Conservation (phyloP, 176 grass and related monocot genomes). For the Dendrocalamus sinicus region DNA sequence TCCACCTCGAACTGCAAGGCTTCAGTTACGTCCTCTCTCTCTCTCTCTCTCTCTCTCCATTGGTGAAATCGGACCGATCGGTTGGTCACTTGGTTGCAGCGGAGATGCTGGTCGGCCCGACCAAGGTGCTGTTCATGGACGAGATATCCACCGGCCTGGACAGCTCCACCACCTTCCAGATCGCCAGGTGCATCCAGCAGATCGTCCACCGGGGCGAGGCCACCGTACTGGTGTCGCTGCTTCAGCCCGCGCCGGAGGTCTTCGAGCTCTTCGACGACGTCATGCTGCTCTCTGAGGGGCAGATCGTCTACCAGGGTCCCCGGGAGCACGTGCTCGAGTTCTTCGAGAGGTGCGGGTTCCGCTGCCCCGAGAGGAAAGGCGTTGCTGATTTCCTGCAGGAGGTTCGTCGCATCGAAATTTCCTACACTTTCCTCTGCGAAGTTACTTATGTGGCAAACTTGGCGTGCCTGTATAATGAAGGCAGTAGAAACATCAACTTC, state of each 20-base stretch:
- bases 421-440: not conserved
- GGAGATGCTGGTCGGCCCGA: conserved; percentile 99
- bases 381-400: conserved; percentile 94
- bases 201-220: conserved; percentile 89
- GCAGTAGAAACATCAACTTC: conserved; percentile 14
- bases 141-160: conserved; percentile 98
- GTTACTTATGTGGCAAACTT: not conserved
- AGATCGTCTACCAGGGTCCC: conserved; percentile 94
- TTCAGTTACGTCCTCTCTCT: not conserved
- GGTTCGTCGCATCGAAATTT: conserved; percentile 43
- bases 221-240: conserved; percentile 87
- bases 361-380: conserved; percentile 88
- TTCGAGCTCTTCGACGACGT: conserved; percentile 93
- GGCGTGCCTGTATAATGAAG: conserved; percentile 13
- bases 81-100: conserved; percentile 44
- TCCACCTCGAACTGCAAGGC: not conserved
- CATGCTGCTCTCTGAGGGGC: conserved; percentile 90
- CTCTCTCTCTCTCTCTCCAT: not conserved
- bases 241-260: conserved; percentile 89
- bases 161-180: conserved; percentile 95
- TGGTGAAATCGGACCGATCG: not conserved
- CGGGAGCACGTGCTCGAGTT: conserved; percentile 80
- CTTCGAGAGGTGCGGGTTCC: conserved; percentile 86
- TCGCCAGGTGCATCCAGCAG: conserved; percentile 90
- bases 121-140: conserved; percentile 97